Percentiles rank a stretch among this genome's conserved stretches.
phyloP scores from a whole-genome alignment of 2,329 filamentous ascomycete species.

The Arthrobotrys conoides region DNA sequence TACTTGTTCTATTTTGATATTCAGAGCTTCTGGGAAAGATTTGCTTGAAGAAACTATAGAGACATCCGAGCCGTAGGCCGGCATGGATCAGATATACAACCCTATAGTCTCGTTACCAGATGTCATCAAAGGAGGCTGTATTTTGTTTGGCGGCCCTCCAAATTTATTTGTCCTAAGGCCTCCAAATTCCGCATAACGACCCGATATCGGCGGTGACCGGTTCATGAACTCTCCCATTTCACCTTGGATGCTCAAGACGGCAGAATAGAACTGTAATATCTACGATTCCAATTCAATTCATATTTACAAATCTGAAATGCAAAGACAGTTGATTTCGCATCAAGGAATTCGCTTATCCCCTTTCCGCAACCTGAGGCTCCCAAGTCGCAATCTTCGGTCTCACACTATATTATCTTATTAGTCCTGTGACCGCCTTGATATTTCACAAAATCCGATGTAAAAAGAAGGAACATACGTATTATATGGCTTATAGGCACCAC shows the following conservation, averaged over 20 bases:
- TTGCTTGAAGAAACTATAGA: too few relatives aligned
- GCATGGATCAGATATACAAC: too few relatives aligned
- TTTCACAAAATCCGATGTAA: background rate
- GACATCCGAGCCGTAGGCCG: too few relatives aligned
- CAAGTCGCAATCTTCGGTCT: conserved; percentile 50
- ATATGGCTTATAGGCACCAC: conserved; percentile 91
- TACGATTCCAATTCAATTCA: conserved; percentile 1
- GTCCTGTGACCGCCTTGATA: background rate
- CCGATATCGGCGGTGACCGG: too few relatives aligned
- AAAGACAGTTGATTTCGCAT: background rate
- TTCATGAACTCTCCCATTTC: background rate
- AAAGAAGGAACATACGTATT: conserved; percentile 81
- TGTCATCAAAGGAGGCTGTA: too few relatives aligned
- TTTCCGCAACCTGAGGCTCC: conserved; percentile 45
- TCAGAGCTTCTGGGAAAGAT: too few relatives aligned
- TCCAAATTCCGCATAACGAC: too few relatives aligned
- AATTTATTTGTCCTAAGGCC: too few relatives aligned
- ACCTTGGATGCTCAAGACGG: background rate
- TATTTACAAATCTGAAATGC: conserved; percentile 6
- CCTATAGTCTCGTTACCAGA: too few relatives aligned
- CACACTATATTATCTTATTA: conserved; percentile 35
- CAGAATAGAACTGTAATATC: background rate
- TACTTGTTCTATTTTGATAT: too few relatives aligned
- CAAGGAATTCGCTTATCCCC: background rate
- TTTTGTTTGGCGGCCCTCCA: too few relatives aligned